A percentile compares a stretch with the other conserved stretches of the same genome.
Conservation (phyloP, 257 asterid genomes). For the Solanum chiquidenum region DNA sequence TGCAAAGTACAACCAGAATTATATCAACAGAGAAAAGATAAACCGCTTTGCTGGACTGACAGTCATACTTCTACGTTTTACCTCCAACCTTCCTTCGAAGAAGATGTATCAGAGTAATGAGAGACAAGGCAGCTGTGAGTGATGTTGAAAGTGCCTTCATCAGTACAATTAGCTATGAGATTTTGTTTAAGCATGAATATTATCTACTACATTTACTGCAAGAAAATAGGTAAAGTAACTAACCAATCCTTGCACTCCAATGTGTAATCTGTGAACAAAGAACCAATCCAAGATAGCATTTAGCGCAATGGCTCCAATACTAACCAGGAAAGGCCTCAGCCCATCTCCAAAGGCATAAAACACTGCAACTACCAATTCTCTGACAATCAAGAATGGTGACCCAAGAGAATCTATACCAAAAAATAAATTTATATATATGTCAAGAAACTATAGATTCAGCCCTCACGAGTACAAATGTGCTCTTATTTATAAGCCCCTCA, state of each 20-base stretch:
- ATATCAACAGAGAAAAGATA: background rate
- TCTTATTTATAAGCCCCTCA: background rate
- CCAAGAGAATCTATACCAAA: conserved; percentile 27
- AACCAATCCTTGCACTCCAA: conserved; percentile 42
- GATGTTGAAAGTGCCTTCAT: background rate
- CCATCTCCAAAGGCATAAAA: conserved; percentile 43
- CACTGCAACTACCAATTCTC: conserved; percentile 31
- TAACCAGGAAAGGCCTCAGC: conserved; percentile 24
- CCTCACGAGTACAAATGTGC: background rate
- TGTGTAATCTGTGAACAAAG: conserved; percentile 22
- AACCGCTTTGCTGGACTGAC: background rate
- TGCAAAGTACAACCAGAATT: background rate
- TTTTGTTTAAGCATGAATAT: background rate
- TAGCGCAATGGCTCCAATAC: conserved; percentile 26
- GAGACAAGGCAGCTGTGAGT: background rate
- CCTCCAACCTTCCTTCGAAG: conserved; percentile 7
- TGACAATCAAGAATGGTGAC: conserved; percentile 34
- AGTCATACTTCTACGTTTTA: background rate
- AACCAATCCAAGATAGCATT: conserved; percentile 42
- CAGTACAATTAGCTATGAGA: background rate
- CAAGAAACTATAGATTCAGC: background rate
- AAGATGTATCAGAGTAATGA: background rate
- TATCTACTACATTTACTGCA: background rate
- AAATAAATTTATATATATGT: background rate
- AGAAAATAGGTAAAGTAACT: background rate